Base-by-base conservation (phyloP, 306 rosid genomes). In the Trifolium subterraneum region DNA sequence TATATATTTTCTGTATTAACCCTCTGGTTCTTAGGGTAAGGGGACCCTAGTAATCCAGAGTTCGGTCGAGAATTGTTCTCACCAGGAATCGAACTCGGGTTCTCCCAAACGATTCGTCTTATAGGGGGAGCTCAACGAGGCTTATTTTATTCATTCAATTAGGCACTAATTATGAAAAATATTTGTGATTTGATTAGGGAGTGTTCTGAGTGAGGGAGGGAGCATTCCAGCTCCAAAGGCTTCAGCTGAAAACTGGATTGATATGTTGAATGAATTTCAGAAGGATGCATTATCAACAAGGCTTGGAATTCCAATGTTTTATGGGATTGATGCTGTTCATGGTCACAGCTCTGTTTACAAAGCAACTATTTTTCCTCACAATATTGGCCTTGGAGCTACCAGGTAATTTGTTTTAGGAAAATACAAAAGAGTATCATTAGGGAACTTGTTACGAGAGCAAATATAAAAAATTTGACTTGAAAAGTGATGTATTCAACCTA, bases 241-340 rank as follows among this genome's bases (percentile, higher is more conserved):
- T 62, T 75, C 88, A 56, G 86, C 86, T 31, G 82, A 85, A 62
- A 35, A 36, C 14, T 85, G 88, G 88, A 79, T 85, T 72, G 11
- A 82, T 62, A 76, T 85, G 88, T 70, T 85, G 75, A 85, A 85
- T 68, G 84, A 82, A 15, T 82, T 82, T 76, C 88, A 85, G 67
- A 79, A 68, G 69, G 86, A 83, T 68, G 77, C 86, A 62, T 47
- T 85, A 69, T 82, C 86, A 8, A 61, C 82, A 13, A 68, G 82
- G 75, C 86, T 85, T 33, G 88, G 84, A 50, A 85, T 85, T 72
- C 88, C 88, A 7, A 58, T 79, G 52, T 79, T 85, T 72, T 85
- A 85, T 79, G 88, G 88, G 67, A 85, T 85, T 72, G 88, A 85
- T 85, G 88, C 80, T 5, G 80, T 85, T 72, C 88, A 85, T 72